Base-by-base conservation (phyloP, 1,284 basidiomycete species). In the Pseudozyma hubeiensis region DNA sequence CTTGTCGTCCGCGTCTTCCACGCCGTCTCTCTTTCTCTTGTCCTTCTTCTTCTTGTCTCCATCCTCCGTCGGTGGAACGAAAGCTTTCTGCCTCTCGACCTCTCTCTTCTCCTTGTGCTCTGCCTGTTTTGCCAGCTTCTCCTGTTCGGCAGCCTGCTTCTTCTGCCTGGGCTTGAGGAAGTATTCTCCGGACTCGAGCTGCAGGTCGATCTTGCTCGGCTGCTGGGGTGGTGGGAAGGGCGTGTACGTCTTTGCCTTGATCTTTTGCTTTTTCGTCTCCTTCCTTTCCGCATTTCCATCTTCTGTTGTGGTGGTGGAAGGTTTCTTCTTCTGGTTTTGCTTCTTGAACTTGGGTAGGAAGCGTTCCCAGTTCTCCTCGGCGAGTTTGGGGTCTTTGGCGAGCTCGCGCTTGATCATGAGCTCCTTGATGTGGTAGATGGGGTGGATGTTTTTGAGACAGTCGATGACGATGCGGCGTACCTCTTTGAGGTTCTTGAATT, bases 361-460 rank as follows among this genome's bases (percentile, higher is more conserved):
- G 7, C 97, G 90, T 73, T 98, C 96, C 97, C 97, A 99, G 31
- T 91, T 92, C 84, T 99, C 95, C 19, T 88, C 90, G 0, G 92
- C 94, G 8, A 99, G 89, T 82, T 97, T 96, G 4, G 97, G 96
- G 82, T 99, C 97, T 86, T 98, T 98, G 14, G 96, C 94, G 7
- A 99, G 89, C 86, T 99, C 97, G 50, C 96, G 91, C 65, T 94
- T 91, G 81, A 99, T 96, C 97, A 99, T 99, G 49, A 99, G 89
- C 86, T 99, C 97, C 86, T 99, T 99, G 86, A 99, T 99, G 76
- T 95, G 91, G 85, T 99, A 99, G 83, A 99, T 99, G 3, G 97
- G 97, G 83, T 99, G 97, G 53, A 99, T 92, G 83, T 99, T 99
- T 87, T 93, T 96, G 93, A 99, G 97, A 87, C 97, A 99, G 85